Percentiles rank a stretch among this genome's conserved stretches.
phyloP scores from a whole-genome alignment of 495 filamentous ascomycete species.

The Pyrenula massariospora region DNA sequence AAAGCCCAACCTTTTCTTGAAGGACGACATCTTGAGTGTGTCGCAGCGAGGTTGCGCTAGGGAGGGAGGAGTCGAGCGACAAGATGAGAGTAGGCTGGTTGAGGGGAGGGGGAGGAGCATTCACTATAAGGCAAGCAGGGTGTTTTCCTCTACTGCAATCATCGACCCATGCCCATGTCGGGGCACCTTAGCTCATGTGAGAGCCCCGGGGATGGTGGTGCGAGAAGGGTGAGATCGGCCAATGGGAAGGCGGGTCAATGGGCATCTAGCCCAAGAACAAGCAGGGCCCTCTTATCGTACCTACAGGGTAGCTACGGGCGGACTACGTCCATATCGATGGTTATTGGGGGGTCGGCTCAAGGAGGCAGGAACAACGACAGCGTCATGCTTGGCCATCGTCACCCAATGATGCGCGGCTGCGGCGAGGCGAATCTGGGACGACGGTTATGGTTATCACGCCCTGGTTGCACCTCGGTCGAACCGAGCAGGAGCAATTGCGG shows the following conservation, averaged over 20 bases:
- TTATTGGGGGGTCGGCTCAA: no score
- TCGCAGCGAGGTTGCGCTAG: not conserved
- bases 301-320: not conserved
- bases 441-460: no score
- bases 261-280: not conserved
- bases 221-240: not conserved
- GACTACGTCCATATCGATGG: no score
- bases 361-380: no score
- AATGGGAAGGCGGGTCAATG: not conserved
- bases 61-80: not conserved
- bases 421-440: no score
- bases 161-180: not conserved
- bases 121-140: not conserved
- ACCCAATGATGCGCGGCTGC: no score
- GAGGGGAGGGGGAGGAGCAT: not conserved
- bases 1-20: not conserved
- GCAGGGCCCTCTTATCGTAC: not conserved
- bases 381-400: no score
- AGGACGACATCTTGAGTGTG: not conserved
- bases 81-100: not conserved
- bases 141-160: no score
- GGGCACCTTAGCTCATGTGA: no score
- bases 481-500: no score
- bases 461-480: no score
- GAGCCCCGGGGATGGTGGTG: not conserved